Evolutionary conservation across 805 yeast genomes (phyloP).

Genomic region (Wickerhamiella vanderwaltii): DNA sequence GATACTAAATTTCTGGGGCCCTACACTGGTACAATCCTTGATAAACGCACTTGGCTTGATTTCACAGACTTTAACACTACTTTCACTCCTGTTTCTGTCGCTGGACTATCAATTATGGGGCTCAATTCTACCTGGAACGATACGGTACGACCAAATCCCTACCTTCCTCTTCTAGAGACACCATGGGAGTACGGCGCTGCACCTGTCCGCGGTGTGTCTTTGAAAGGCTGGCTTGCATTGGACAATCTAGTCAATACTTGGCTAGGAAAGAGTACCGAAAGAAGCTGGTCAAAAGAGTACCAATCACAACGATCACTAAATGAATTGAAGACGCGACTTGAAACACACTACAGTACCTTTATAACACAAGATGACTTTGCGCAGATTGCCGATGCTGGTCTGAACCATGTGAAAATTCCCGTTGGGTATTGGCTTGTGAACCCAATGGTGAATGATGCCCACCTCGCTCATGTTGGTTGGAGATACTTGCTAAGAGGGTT

Average conservation of each 20-base stretch:
- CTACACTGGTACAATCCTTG: conserved; percentile 15
- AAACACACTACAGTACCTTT: conserved; percentile 58
- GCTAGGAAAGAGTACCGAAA: conserved; percentile 49
- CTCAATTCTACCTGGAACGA: conserved; percentile 27
- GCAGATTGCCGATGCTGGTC: conserved; percentile 45
- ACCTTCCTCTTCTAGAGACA: conserved; percentile 24
- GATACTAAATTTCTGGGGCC: not conserved
- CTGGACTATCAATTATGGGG: conserved; percentile 28
- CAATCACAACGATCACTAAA: conserved; percentile 29
- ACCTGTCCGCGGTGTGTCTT: conserved; percentile 52
- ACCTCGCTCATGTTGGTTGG: conserved; percentile 48
- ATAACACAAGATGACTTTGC: conserved; percentile 55
- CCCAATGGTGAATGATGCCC: conserved; percentile 33
- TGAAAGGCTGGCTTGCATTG: conserved; percentile 82
- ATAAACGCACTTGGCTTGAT: conserved; percentile 27
- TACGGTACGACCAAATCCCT: conserved; percentile 20
- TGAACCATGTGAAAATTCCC: conserved; percentile 67
- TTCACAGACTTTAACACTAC: conserved; percentile 27
- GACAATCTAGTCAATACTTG: conserved; percentile 82
- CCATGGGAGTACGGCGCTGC: conserved; percentile 22
- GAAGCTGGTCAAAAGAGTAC: conserved; percentile 32
- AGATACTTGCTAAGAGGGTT: conserved; percentile 50
- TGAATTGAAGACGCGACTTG: conserved; percentile 39
- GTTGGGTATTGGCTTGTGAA: conserved; percentile 74
- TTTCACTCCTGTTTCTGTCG: conserved; percentile 26